Evolutionary conservation across 805 yeast genomes (phyloP).

Genomic region (Ogataea zsoltii): DNA sequence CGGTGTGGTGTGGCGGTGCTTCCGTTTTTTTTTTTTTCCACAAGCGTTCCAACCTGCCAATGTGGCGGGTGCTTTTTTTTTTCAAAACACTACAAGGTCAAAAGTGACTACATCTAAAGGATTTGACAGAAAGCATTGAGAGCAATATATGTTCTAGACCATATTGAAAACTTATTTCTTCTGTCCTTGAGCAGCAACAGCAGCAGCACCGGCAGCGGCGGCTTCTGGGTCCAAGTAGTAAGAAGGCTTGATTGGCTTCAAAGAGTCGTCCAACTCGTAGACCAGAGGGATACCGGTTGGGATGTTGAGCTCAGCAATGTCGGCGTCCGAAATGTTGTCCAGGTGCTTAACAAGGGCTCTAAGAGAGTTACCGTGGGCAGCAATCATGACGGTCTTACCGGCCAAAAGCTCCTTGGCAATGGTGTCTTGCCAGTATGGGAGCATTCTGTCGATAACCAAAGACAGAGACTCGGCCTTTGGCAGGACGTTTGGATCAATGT

Average conservation of each 20-base stretch:
- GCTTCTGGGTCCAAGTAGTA: constrained; percentile 99
- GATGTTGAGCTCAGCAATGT: constrained; percentile 91
- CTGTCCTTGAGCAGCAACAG: constrained; percentile 95
- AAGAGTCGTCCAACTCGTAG: constrained; percentile 84
- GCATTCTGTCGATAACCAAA: constrained; percentile 91
- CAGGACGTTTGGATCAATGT: constrained; percentile 79
- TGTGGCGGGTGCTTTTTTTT: no score
- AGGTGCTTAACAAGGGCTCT: constrained; percentile 95
- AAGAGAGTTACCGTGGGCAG: constrained; percentile 98
- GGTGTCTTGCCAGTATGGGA: constrained; percentile 96
- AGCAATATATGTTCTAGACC: no score
- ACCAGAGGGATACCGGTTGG: constrained; percentile 99
- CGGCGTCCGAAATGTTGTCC: constrained; percentile 89
- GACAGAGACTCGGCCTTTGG: constrained; percentile 95
- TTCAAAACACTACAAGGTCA: no score
- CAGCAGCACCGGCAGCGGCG: constrained; percentile 99
- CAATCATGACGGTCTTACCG: constrained; percentile 88
- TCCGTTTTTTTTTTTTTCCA: no score
- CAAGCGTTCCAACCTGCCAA: no score
- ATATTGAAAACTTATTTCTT: constrained; percentile 57
- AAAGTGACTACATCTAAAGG: no score
- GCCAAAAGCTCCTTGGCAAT: constrained; percentile 80
- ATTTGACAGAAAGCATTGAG: no score
- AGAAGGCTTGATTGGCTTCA: constrained; percentile 89
- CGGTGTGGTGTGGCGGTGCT: no score